phyloP scores from a whole-genome alignment of 1,139 yeast species.

The Diutina siamensis region DNA sequence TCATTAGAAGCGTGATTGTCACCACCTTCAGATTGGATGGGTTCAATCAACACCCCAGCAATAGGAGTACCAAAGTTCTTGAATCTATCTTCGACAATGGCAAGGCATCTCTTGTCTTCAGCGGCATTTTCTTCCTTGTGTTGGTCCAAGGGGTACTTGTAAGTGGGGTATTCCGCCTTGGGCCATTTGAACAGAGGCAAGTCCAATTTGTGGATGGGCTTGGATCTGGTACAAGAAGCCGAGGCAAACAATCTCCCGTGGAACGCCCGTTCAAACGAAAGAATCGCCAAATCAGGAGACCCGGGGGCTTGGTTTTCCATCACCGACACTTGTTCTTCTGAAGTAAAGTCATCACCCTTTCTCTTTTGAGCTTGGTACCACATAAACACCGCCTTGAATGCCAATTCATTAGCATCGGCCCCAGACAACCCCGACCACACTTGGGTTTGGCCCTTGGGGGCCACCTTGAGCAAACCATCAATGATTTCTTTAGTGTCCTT shows the following conservation, averaged over 20 bases:
- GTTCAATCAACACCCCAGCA: slow-evolving; percentile 42
- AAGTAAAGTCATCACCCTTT: slow-evolving; percentile 39
- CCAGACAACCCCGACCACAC: slow-evolving; percentile 74
- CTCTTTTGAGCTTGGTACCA: slow-evolving; percentile 58
- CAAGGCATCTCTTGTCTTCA: slow-evolving; percentile 62
- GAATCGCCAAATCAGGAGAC: slow-evolving; percentile 59
- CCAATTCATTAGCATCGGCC: slow-evolving; percentile 76
- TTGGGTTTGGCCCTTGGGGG: slow-evolving; percentile 59
- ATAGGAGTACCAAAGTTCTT: slow-evolving; percentile 51
- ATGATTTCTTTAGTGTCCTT: slow-evolving; percentile 48
- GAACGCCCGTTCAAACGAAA: slow-evolving; percentile 67
- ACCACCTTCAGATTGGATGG: slow-evolving; percentile 71
- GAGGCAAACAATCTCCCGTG: slow-evolving; percentile 80
- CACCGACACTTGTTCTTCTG: slow-evolving; percentile 48
- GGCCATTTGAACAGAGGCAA: slow-evolving; percentile 85
- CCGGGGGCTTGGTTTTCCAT: slow-evolving; percentile 69
- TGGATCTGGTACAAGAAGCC: slow-evolving; percentile 66
- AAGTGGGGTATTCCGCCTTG: slow-evolving; percentile 67
- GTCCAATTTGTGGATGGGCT: slow-evolving; percentile 76
- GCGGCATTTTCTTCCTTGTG: slow-evolving; percentile 41
- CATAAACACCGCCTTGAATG: slow-evolving; percentile 76
- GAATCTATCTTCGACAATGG: slow-evolving; percentile 43
- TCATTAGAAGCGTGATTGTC: slow-evolving; percentile 54
- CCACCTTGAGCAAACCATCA: slow-evolving; percentile 44
- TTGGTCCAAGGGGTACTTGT: slow-evolving; percentile 60